These are phyloP conservation scores for Usnea hakonensis DNA, from an alignment of 495 filamentous ascomycete genomes.

Conservation along the genomic window DNA sequence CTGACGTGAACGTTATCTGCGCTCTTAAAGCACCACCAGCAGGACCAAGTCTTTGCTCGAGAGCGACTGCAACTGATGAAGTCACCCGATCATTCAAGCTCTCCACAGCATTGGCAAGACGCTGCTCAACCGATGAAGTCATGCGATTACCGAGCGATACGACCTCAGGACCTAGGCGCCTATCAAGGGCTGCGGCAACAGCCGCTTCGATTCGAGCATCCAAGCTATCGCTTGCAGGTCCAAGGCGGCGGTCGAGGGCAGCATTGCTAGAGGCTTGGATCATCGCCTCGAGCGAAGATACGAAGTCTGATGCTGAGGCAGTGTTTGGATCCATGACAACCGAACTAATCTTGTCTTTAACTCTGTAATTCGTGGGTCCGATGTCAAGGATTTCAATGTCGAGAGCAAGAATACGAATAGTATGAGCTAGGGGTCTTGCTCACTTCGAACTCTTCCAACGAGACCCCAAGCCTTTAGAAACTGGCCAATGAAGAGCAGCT, in stretches of 20 bases:
- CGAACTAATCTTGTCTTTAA: neutral
- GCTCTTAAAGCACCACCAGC: neutral
- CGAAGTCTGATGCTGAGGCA: neutral
- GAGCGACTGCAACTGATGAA: neutral
- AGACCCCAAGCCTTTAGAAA: neutral
- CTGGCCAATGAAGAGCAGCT: neutral
- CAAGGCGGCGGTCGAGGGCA: neutral
- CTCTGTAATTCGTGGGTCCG: neutral
- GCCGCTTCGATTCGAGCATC: neutral
- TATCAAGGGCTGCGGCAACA: neutral
- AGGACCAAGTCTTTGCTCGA: conserved; percentile 7
- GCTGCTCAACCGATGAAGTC: neutral
- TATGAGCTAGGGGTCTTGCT: neutral
- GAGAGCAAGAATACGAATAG: neutral
- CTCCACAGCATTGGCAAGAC: neutral
- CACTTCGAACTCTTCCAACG: neutral
- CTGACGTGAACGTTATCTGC: neutral
- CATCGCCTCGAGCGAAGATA: neutral
- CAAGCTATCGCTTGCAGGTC: neutral
- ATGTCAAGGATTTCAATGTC: neutral
- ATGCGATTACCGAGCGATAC: neutral
- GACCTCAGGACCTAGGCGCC: neutral
- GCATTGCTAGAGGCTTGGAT: neutral
- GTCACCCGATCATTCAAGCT: neutral
- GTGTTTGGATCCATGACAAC: neutral